Conservation (phyloP, 176 grass and related monocot species). For the Hyparrhenia diplandra region DNA sequence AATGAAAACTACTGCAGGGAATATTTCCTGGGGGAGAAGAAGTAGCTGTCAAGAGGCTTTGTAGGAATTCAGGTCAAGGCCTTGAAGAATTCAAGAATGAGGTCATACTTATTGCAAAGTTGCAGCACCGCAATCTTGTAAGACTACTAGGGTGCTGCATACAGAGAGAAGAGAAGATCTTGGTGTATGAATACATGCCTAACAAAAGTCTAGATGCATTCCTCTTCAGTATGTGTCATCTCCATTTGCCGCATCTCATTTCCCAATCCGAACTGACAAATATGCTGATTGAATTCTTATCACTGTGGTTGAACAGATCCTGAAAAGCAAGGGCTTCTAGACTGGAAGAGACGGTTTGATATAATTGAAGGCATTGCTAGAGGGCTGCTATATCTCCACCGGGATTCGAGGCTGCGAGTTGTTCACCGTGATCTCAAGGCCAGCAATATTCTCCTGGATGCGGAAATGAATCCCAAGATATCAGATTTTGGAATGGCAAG, state of each 20-base stretch:
- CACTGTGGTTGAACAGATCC: constrained; percentile 38
- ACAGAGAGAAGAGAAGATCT: constrained; percentile 71
- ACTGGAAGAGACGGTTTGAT: constrained; percentile 57
- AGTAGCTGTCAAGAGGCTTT: constrained; percentile 76
- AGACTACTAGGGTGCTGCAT: constrained; percentile 69
- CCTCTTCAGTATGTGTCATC: constrained; percentile 47
- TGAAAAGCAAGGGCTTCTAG: constrained; percentile 48
- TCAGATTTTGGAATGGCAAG: constrained; percentile 81
- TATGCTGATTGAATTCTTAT: not conserved
- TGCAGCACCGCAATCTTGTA: constrained; percentile 82
- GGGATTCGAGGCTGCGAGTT: constrained; percentile 65
- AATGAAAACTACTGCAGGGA: constrained; percentile 41
- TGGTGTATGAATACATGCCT: constrained; percentile 81
- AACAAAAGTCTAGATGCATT: constrained; percentile 75
- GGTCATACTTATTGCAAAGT: constrained; percentile 67
- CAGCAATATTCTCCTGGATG: constrained; percentile 66
- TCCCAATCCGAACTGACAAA: not conserved
- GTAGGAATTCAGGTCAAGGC: constrained; percentile 66
- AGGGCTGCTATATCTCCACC: constrained; percentile 75
- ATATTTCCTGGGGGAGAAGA: constrained; percentile 47
- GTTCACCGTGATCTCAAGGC: constrained; percentile 73
- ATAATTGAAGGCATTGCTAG: constrained; percentile 72
- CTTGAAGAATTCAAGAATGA: constrained; percentile 80
- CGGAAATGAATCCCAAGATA: constrained; percentile 67
- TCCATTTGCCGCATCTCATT: not conserved